phyloP scores from a whole-genome alignment of 2,329 filamentous ascomycete species.

The Pestalotiopsis sp. region DNA sequence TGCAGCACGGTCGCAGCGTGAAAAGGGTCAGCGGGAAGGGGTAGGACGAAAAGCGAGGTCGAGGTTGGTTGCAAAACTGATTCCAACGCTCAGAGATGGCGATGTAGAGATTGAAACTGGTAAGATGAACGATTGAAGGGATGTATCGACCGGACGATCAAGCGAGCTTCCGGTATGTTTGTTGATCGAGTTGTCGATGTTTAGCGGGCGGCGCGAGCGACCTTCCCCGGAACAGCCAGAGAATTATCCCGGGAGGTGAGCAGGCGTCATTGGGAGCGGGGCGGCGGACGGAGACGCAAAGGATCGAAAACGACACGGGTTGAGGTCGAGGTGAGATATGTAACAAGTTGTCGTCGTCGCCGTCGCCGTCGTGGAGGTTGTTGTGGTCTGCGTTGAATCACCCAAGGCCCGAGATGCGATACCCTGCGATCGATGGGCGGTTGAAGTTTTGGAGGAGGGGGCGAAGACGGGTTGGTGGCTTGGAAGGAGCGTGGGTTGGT shows the following conservation, averaged over 20 bases:
- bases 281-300: background rate
- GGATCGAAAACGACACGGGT: background rate
- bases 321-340: background rate
- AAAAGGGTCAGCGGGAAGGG: background rate
- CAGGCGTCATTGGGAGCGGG: conserved; percentile 2
- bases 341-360: background rate
- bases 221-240: conserved; percentile 14
- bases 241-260: conserved; percentile 11
- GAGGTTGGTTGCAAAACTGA: background rate
- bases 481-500: background rate
- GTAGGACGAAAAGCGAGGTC: background rate
- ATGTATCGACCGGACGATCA: too few relatives aligned
- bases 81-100: background rate
- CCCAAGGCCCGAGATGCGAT: background rate
- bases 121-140: too few relatives aligned
- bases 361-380: background rate
- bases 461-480: background rate
- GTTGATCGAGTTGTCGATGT: background rate
- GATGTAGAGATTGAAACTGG: too few relatives aligned
- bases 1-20: background rate
- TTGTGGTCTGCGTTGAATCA: background rate
- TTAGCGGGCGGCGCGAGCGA: background rate
- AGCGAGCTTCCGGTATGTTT: background rate
- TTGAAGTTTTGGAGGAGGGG: background rate
- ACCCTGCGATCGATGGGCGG: background rate